Evolutionary conservation across 1,284 basidiomycete species (phyloP).

Genomic region (Ceratobasidium sp.): DNA sequence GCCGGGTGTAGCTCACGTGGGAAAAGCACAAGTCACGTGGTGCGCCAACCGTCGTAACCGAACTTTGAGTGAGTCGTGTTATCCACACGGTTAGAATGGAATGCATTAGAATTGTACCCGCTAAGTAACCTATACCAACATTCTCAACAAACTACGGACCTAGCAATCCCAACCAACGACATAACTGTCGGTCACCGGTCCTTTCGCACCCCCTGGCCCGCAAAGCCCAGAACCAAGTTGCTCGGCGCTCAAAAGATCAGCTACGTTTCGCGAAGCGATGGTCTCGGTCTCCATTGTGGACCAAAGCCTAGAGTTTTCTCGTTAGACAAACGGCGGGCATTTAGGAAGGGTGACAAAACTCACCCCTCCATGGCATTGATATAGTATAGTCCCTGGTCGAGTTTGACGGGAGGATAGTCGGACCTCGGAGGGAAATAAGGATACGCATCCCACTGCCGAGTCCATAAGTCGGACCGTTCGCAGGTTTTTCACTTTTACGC

Average conservation of each 20-base stretch:
- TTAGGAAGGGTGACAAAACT: conserved; percentile 55
- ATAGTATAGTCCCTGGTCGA: conserved; percentile 85
- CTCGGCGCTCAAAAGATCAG: conserved; percentile 78
- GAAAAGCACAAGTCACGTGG: too few species aligned
- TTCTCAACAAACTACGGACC: background rate
- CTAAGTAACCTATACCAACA: too few species aligned
- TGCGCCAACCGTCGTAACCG: too few species aligned
- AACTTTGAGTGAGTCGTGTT: too few species aligned
- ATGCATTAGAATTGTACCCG: too few species aligned
- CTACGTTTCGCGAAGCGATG: conserved; percentile 83
- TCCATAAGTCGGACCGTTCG: background rate
- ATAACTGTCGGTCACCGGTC: conserved; percentile 47
- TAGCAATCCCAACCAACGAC: conserved; percentile 52
- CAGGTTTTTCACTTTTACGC: background rate
- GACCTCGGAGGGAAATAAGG: conserved; percentile 76
- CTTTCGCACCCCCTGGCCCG: conserved; percentile 45
- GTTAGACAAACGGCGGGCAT: background rate
- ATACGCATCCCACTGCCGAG: conserved; percentile 78
- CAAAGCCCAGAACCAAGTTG: conserved; percentile 75
- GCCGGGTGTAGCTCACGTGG: too few species aligned
- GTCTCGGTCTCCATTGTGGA: conserved; percentile 95
- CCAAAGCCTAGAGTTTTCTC: conserved; percentile 66
- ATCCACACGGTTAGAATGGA: too few species aligned
- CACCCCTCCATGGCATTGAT: conserved; percentile 90
- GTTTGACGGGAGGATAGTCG: conserved; percentile 79